Base-by-base conservation (phyloP, 495 filamentous ascomycete species). In the Ascodesmis nigricans region DNA sequence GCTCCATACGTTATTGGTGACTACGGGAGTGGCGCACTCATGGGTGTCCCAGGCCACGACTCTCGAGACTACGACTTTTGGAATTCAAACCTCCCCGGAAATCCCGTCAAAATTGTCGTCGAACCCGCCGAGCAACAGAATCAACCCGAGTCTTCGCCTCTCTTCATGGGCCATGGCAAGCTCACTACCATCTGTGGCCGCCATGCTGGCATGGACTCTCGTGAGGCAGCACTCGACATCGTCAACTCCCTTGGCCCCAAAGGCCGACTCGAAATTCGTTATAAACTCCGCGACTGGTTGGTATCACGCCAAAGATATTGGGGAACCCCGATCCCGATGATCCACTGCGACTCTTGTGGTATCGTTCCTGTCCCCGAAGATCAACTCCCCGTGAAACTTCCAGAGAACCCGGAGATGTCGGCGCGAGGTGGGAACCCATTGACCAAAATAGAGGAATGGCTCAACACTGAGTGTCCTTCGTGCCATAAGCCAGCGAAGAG, bases 1-100 rank as follows among this genome's bases (percentile, higher is more conserved):
- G 75, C 81, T 3, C 73, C 78, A 0, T 91, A 91, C 41, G 81
- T 91, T n/a, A 58, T 84, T 3, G 71, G 73, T 19, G 76, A 81
- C 37, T 90, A 87, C 42, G 81, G 78, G n/a, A 72, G 75, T 34
- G 78, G 79, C 1, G 79, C 79, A 3, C 75, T 91, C 4, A 91
- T 91, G 81, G 81, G 80, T 24, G 81, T 91, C 15, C 81, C 81
- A 0, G 81, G 71, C 1, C 80, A 91, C 40, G 81, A 91, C 49
- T 48, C 58, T 0, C 64, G 77, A 22, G 81, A 91, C 43, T 59
- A 74, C 53, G 60, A 63, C 3, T 91, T 91, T 46, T 91, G 78
- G 73, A 71, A 63, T 36, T 59, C 71, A 26, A 80, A 87, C 40
- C 54, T 54, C 15, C 24, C 31, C 45, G 50, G 65, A 43, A 44